These are phyloP conservation scores for Claviceps quebecensis DNA, from an alignment of 2,329 filamentous ascomycete species.

Conservation along the genomic window DNA sequence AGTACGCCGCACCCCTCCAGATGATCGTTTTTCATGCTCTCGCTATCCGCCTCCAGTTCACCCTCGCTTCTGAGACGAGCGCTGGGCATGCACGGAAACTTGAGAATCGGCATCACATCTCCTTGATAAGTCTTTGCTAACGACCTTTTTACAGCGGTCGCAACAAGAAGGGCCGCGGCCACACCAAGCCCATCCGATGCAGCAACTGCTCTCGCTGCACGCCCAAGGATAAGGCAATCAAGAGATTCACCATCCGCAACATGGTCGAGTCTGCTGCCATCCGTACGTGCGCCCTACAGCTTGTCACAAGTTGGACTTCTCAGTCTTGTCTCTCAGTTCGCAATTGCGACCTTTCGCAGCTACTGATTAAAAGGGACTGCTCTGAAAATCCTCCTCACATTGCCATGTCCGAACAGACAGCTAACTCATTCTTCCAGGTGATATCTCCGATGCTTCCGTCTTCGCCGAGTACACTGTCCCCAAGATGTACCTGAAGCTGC, in stretches of 20 bases:
- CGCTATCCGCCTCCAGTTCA: neutral
- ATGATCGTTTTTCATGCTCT: neutral
- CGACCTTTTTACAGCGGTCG: conserved; percentile 52
- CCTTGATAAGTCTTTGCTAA: conserved; percentile 10
- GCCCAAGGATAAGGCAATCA: conserved; percentile 99
- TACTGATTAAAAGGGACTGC: neutral
- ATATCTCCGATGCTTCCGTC: conserved; percentile 99
- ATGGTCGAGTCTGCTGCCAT: conserved; percentile 99
- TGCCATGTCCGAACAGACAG: neutral
- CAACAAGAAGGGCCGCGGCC: conserved; percentile 99
- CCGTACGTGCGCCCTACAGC: conserved; percentile 51
- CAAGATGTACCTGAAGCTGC: conserved; percentile 99
- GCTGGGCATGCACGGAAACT: conserved; percentile 4
- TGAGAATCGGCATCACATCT: neutral
- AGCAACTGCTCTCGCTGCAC: conserved; percentile 69
- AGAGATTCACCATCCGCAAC: conserved; percentile 99
- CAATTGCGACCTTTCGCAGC: neutral
- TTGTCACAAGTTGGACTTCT: too few species aligned
- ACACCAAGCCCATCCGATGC: conserved; percentile 95
- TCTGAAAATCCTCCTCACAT: neutral
- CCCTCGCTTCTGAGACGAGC: conserved; percentile 5
- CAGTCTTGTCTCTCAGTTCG: neutral
- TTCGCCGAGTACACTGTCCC: conserved; percentile 98
- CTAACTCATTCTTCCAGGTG: conserved; percentile 46
- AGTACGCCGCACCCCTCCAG: conserved; percentile 28